Conservation (phyloP, 106 monocot genomes). For the Allium cepa region DNA sequence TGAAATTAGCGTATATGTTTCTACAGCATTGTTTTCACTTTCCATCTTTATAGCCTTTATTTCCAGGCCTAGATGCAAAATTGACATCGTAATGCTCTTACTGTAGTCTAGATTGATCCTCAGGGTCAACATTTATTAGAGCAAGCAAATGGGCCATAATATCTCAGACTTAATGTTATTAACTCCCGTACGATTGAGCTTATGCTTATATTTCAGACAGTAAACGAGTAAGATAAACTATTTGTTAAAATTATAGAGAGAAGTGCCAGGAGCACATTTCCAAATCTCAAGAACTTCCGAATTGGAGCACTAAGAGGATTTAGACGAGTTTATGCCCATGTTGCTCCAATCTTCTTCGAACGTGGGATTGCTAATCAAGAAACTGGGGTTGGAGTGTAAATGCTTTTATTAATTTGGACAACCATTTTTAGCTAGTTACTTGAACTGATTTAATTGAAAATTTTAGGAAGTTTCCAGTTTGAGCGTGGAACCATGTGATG, state of each 20-base stretch:
- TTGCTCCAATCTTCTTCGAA: conserved; percentile 89
- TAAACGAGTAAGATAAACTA: too few species aligned
- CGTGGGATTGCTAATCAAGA: conserved; percentile 77
- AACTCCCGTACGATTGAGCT: too few species aligned
- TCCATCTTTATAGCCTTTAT: too few species aligned
- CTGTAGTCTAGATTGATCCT: too few species aligned
- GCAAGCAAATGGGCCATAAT: too few species aligned
- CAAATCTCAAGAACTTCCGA: conserved; percentile 68
- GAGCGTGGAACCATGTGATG: conserved; percentile 88
- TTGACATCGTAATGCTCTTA: too few species aligned
- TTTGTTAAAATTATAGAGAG: conserved; percentile 32
- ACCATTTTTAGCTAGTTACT: conserved; percentile 2
- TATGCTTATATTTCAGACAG: too few species aligned
- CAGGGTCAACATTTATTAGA: too few species aligned
- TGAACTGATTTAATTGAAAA: not conserved
- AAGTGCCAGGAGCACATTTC: conserved; percentile 96
- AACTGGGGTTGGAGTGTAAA: conserved; percentile 47
- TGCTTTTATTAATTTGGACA: not conserved
- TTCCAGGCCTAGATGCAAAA: too few species aligned
- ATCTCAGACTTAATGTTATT: too few species aligned
- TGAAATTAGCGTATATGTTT: too few species aligned
- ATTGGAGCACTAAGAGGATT: conserved; percentile 64
- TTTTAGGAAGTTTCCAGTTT: conserved; percentile 95
- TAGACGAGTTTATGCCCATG: conserved; percentile 86
- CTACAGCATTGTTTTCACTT: too few species aligned